Conservation (phyloP, 306 rosid genomes). For the Castanea sativa region DNA sequence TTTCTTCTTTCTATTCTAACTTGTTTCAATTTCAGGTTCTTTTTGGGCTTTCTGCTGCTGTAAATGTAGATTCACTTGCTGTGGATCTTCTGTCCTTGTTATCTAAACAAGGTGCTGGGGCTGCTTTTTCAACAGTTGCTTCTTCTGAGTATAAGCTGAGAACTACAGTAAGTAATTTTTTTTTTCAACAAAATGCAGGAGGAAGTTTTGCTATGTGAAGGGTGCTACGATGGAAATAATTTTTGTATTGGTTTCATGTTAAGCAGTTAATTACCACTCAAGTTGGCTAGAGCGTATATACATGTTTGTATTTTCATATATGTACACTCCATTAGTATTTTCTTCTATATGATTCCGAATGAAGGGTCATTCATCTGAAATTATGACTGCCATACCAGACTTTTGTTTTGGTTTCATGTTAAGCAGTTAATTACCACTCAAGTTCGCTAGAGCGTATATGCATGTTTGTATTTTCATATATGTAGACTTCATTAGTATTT, state of each 20-base stretch:
- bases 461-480: background rate
- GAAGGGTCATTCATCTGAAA: no score
- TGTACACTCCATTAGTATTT: no score
- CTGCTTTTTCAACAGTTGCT: slow-evolving; percentile 55
- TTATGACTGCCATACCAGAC: background rate
- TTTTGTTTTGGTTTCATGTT: background rate
- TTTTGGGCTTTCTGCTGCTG: slow-evolving; percentile 69
- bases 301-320: background rate
- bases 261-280: no score
- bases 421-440: no score
- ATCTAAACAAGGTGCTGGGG: slow-evolving; percentile 36
- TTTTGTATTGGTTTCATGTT: background rate
- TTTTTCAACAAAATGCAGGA: background rate
- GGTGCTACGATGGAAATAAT: background rate
- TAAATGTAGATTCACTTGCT: slow-evolving; percentile 56
- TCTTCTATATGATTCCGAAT: no score
- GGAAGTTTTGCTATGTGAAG: background rate
- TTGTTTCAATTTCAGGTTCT: slow-evolving; percentile 57
- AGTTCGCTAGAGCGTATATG: background rate
- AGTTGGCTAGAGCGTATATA: background rate
- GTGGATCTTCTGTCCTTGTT: slow-evolving; percentile 61
- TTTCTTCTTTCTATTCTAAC: background rate
- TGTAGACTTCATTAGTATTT: no score
- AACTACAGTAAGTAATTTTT: slow-evolving; percentile 44
- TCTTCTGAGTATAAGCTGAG: slow-evolving; percentile 77